Conservation (phyloP, 2,329 filamentous ascomycete species). For the Pseudocercospora cruenta region DNA sequence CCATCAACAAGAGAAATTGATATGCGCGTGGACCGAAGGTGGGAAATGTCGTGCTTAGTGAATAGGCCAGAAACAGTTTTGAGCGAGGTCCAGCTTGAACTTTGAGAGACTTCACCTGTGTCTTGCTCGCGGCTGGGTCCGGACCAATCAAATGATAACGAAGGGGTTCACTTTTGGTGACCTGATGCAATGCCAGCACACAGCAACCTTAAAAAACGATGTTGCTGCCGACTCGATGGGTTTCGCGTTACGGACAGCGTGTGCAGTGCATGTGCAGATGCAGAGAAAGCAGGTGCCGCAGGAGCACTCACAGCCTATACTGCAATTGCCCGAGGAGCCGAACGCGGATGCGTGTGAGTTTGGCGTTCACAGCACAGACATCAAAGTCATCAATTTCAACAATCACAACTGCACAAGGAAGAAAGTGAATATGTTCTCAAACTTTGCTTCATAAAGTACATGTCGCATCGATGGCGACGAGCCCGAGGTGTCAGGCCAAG, state of each 20-base stretch:
- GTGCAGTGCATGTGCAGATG: background rate
- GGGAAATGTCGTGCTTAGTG: background rate
- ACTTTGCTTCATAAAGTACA: conserved; percentile 8
- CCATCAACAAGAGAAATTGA: conserved; percentile 20
- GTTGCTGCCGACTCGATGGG: background rate
- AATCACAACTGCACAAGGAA: background rate
- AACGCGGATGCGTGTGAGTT: background rate
- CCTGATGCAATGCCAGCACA: background rate
- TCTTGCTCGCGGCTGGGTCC: background rate
- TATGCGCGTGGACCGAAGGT: background rate
- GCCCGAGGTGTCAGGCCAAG: conserved; percentile 2
- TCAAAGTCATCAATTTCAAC: background rate
- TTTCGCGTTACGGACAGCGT: background rate
- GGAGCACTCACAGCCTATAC: background rate
- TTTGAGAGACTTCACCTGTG: background rate
- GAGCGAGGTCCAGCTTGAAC: background rate
- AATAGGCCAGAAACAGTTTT: background rate
- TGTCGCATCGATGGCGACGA: conserved; percentile 4
- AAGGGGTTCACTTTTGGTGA: background rate
- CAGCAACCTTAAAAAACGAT: background rate
- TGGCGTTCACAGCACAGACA: background rate
- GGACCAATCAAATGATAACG: background rate
- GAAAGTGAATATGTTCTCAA: background rate
- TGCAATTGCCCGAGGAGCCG: background rate
- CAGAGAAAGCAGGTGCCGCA: background rate